Evolutionary conservation across 495 filamentous ascomycete species (phyloP).

Genomic region (Penicillium pulvis): DNA sequence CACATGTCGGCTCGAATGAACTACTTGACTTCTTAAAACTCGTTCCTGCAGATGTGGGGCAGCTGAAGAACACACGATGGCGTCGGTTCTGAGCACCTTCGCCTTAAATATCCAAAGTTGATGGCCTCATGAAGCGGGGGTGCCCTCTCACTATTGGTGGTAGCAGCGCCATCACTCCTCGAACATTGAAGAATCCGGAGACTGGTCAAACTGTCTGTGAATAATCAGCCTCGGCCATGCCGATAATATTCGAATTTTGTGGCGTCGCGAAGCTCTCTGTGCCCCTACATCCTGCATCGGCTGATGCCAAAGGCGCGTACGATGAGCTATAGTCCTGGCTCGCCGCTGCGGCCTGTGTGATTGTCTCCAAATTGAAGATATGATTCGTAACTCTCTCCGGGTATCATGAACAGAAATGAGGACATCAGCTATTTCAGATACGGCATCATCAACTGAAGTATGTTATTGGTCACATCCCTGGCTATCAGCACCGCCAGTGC

Average conservation of each 20-base stretch:
- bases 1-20: constrained; percentile 9
- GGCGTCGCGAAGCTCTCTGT: background rate
- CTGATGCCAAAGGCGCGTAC: background rate
- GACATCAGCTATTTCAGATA: too few relatives aligned
- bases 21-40: background rate
- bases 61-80: constrained; percentile 2
- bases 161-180: background rate
- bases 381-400: too few relatives aligned
- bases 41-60: constrained; percentile 2
- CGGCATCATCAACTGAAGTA: too few relatives aligned
- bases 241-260: background rate
- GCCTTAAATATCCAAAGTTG: constrained; percentile 6
- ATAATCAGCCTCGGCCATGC: background rate
- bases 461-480: too few relatives aligned
- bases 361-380: too few relatives aligned
- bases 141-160: background rate
- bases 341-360: background rate
- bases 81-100: constrained; percentile 25
- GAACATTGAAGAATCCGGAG: background rate
- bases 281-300: background rate
- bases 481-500: too few relatives aligned
- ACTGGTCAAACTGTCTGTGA: background rate
- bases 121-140: background rate
- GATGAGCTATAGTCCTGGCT: background rate
- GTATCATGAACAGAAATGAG: too few relatives aligned